Percentiles rank a stretch among this genome's conserved stretches.
These are phyloP conservation scores for Aspergillus sp. DNA, from an alignment of 2,329 filamentous ascomycete genomes.

Conservation along the genomic window DNA sequence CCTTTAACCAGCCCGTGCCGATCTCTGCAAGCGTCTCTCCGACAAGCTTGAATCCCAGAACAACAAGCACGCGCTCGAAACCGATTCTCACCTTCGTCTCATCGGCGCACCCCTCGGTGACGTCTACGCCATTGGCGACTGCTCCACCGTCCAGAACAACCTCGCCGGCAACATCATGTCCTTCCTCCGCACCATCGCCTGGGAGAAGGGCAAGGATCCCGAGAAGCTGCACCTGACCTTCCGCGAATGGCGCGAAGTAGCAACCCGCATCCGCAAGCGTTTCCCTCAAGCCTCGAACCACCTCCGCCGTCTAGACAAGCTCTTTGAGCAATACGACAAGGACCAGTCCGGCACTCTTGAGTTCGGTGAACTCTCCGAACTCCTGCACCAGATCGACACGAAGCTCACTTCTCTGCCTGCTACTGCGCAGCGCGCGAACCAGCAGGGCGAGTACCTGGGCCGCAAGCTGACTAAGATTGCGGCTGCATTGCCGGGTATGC, in stretches of 20 bases:
- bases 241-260: conserved; percentile 82
- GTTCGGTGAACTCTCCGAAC: conserved; percentile 85
- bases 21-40: conserved; percentile 75
- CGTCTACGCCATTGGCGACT: conserved; percentile 95
- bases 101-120: conserved; percentile 88
- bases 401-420: conserved; percentile 94
- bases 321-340: conserved; percentile 90
- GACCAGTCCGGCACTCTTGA: conserved; percentile 92
- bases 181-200: conserved; percentile 86
- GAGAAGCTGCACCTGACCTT: conserved; percentile 86
- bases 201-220: conserved; percentile 87
- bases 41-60: conserved; percentile 76
- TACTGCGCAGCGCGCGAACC: conserved; percentile 92
- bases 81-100: conserved; percentile 86
- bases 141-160: conserved; percentile 96
- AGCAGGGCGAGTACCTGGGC: conserved; percentile 90
- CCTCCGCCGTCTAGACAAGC: conserved; percentile 81
- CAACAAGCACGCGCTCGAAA: conserved; percentile 90
- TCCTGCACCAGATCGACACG: conserved; percentile 87
- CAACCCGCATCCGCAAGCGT: conserved; percentile 77
- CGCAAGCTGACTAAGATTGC: conserved; percentile 93
- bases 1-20: conserved; percentile 63
- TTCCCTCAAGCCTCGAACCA: conserved; percentile 91
- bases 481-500: conserved; percentile 71
- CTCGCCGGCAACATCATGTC: conserved; percentile 85